Base-by-base conservation (phyloP, 1,284 basidiomycete species). In the Rhodotorula sp. region DNA sequence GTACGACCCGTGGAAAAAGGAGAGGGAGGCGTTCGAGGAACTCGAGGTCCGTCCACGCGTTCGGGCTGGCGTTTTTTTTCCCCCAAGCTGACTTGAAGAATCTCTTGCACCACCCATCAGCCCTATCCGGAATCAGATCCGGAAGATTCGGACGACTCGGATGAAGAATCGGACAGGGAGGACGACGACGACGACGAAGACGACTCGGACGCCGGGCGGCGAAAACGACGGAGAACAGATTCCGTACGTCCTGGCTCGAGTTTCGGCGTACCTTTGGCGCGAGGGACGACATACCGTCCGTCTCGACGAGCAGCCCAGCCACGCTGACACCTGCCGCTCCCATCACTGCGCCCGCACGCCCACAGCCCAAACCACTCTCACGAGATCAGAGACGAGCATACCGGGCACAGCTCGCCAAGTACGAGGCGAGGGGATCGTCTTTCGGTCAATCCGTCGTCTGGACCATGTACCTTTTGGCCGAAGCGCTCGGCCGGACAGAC, bases 361-460 rank as follows among this genome's bases (percentile, higher is more conserved):
- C 18, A 10, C 67, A 75, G 74, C 74, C 74, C 1, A 62, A 63
- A 62, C 66, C 64, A 5, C 29, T 75, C 3, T 49, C 90, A 2
- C 85, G 87, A 76, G 89, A 91, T 47, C 87, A 92, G 74, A 87
- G 89, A 61, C 85, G 87, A 16, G 83, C 83, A 20, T 86, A 91
- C 80, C 84, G 87, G 62, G 83, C 85, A 47, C 84, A 86, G 26
- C 82, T 97, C 56, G 86, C 90, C 76, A 90, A 90, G 78, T 91
- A 99, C 82, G 98, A 97, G 80, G 85, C 86, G 73, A 85, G 88
- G 12, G 97, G 97, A 57, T 91, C 92, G 60, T 92, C 87, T 82
- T 87, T 91, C 78, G 93, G 93, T 3, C 93, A 96, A 83, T 92
- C 91, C 76, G 91, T 92, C 16, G 89, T 94, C 3, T 90, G 90